A percentile compares a stretch with the other conserved stretches of the same genome.
phyloP scores from a whole-genome alignment of 148 eudicot genomes.

The Heliosperma pusillum region DNA sequence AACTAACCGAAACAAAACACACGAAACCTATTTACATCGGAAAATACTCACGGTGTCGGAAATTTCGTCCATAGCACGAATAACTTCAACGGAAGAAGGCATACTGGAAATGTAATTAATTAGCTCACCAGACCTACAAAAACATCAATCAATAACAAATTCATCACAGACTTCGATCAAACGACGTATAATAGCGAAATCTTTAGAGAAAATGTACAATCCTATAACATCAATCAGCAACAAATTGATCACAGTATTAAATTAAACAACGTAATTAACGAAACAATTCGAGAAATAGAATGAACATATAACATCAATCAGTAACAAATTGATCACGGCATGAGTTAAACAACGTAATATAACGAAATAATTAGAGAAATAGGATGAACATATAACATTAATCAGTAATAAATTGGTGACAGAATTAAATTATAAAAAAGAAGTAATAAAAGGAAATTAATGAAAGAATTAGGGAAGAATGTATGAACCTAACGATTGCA shows the following conservation, averaged over 20 bases:
- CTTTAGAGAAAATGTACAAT: too few relatives aligned
- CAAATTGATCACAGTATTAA: not conserved
- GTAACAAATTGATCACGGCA: too few relatives aligned
- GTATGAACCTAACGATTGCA: slow-evolving; percentile 62
- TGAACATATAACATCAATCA: too few relatives aligned
- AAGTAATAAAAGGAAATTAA: not conserved
- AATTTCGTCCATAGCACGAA: slow-evolving; percentile 85
- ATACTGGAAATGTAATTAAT: slow-evolving; percentile 53
- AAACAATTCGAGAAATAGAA: too few relatives aligned
- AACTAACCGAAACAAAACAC: not conserved
- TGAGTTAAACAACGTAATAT: too few relatives aligned
- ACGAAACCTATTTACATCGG: slow-evolving; percentile 8
- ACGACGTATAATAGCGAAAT: not conserved
- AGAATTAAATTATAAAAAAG: not conserved
- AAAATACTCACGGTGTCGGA: slow-evolving; percentile 63
- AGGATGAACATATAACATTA: too few relatives aligned
- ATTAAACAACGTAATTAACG: not conserved
- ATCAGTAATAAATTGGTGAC: too few relatives aligned
- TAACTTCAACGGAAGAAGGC: slow-evolving; percentile 69
- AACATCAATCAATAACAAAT: not conserved
- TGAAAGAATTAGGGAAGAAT: not conserved
- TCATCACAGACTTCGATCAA: not conserved
- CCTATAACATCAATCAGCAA: slow-evolving; percentile 32
- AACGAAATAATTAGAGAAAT: too few relatives aligned
- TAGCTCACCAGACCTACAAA: slow-evolving; percentile 78